Conservation (phyloP, 148 eudicot genomes). For the Polygonum maritimum region DNA sequence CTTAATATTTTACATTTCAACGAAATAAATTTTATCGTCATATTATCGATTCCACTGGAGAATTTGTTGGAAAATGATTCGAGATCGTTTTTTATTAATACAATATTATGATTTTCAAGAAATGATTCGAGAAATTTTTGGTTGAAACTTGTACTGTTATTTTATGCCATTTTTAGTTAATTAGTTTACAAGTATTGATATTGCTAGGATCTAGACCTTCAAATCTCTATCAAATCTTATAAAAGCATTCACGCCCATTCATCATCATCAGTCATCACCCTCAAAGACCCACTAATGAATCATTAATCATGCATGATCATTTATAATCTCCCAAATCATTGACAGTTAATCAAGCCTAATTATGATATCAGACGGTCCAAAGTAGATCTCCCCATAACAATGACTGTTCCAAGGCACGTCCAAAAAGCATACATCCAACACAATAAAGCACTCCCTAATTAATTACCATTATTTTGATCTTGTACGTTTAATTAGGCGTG, state of each 20-base stretch:
- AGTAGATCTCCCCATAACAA: neutral
- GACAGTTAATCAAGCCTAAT: neutral
- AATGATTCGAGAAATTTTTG: too few relatives aligned
- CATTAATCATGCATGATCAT: neutral
- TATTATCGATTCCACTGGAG: too few relatives aligned
- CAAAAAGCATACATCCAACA: slow-evolving; percentile 1
- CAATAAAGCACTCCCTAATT: neutral
- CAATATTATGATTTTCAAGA: too few relatives aligned
- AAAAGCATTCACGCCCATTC: neutral
- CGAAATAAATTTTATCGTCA: too few relatives aligned
- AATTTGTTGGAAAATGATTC: too few relatives aligned
- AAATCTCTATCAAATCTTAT: neutral
- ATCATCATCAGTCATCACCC: neutral
- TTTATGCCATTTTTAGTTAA: too few relatives aligned
- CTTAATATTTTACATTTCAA: too few relatives aligned
- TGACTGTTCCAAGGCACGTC: neutral
- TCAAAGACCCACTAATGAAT: slow-evolving; percentile 1
- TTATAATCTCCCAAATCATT: neutral
- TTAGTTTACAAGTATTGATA: neutral
- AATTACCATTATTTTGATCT: neutral
- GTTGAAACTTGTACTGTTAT: too few relatives aligned
- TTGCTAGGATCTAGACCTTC: neutral
- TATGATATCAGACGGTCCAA: neutral
- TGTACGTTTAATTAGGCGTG: neutral
- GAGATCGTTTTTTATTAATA: too few relatives aligned